These are phyloP conservation scores for Claviceps quebecensis DNA, from an alignment of 2,329 filamentous ascomycete species.

Conservation along the genomic window DNA sequence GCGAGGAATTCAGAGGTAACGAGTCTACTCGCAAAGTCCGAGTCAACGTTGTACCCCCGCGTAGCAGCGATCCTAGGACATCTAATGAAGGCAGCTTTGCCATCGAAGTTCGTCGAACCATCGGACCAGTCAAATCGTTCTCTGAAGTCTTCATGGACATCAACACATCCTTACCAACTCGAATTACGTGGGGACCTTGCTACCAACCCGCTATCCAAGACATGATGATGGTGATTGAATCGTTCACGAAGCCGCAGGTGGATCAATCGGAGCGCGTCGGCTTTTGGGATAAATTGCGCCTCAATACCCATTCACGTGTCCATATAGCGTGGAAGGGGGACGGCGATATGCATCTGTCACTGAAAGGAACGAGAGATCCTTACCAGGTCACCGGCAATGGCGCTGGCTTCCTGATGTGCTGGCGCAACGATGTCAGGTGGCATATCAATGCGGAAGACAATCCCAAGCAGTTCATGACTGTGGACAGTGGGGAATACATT, in stretches of 20 bases:
- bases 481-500: constrained; percentile 90
- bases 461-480: constrained; percentile 85
- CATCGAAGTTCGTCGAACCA: constrained; percentile 78
- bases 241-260: constrained; percentile 88
- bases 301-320: constrained; percentile 86
- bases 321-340: constrained; percentile 87
- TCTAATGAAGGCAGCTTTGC: constrained; percentile 54
- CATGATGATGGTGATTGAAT: constrained; percentile 99
- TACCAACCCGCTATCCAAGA: constrained; percentile 98
- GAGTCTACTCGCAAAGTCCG: constrained; percentile 69
- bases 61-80: constrained; percentile 37
- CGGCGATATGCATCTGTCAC: constrained; percentile 82
- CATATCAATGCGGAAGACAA: constrained; percentile 74
- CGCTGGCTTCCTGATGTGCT: constrained; percentile 95
- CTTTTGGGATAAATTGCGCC: constrained; percentile 96
- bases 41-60: constrained; percentile 70
- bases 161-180: constrained; percentile 81
- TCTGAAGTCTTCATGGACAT: constrained; percentile 86
- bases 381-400: constrained; percentile 88
- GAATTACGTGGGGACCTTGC: constrained; percentile 92
- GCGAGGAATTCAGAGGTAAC: constrained; percentile 74
- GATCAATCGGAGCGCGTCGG: constrained; percentile 89
- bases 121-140: constrained; percentile 91
- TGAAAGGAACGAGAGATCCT: constrained; percentile 86
- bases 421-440: constrained; percentile 86